phyloP scores from a whole-genome alignment of 2,329 filamentous ascomycete genomes.

The Aspergillus quadricinctus region DNA sequence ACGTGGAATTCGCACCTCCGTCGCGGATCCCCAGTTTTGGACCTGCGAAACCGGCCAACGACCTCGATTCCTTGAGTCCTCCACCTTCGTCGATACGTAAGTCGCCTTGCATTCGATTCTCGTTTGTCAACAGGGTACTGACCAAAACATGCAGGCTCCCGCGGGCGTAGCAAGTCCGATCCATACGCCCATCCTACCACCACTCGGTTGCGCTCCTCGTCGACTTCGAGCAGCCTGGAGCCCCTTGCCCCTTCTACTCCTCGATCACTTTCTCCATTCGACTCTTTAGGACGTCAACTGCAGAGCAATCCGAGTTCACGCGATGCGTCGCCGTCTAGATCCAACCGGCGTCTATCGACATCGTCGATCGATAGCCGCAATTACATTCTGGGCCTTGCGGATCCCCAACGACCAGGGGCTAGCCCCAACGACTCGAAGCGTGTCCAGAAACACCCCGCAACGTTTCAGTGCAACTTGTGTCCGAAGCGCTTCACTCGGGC shows the following conservation, averaged over 20 bases:
- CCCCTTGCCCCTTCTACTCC: constrained; percentile 28
- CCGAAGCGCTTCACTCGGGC: constrained; percentile 95
- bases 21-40: constrained; percentile 64
- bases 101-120: constrained; percentile 5
- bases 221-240: constrained; percentile 30
- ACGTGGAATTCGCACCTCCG: constrained; percentile 84
- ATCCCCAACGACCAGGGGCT: constrained; percentile 74
- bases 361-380: constrained; percentile 56
- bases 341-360: constrained; percentile 42
- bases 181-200: constrained; percentile 48
- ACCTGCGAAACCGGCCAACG: constrained; percentile 58
- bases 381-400: constrained; percentile 85
- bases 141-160: constrained; percentile 40
- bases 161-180: constrained; percentile 59
- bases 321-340: constrained; percentile 42
- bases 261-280: constrained; percentile 44
- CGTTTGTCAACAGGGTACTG: constrained; percentile 3
- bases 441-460: constrained; percentile 96
- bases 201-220: constrained; percentile 36
- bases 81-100: constrained; percentile 67
- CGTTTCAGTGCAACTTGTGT: constrained; percentile 89
- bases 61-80: constrained; percentile 77
- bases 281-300: constrained; percentile 25
- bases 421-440: constrained; percentile 63
- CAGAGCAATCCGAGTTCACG: constrained; percentile 41